Evolutionary conservation across 768 basidiomycete species (phyloP), one percentile per base, ranked within the genome.

Genomic region (Clitopilus hobsonii): DNA sequence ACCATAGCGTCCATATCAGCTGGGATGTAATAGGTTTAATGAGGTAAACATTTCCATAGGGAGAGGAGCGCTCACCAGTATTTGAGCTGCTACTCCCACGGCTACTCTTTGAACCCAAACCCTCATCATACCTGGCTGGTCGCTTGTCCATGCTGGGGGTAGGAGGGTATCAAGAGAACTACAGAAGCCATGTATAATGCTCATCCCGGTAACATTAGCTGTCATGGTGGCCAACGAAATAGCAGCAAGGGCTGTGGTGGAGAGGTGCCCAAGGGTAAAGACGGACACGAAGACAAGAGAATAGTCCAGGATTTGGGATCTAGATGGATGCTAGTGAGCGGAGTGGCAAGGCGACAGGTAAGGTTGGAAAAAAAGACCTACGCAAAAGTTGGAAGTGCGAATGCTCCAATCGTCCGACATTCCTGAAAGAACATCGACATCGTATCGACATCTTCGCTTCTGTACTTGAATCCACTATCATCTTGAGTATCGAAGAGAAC

Each of bases 121-220:
- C 2, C 94, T 94, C 10, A 97, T 91, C 18, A 91, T 77, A n/a
- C 86, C 72, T 0, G 94, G 95, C 25, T 87, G 83, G 0, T 84
- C 64, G 1, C 92, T 93, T 0, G 97, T 95, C 92, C 89, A 99
- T n/a, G 96, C 94, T 27, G 92, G 84, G 0, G 97, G 95, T 14
- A 98, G 83, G 61, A 99, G 80, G 0, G 95, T 94, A 69, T 99
- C 96, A 16, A 99, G 82, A 0, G 91, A 85, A 49, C 88, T 89
- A 13, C 83, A 75, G 49, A 95, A 82, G 11, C 93, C 92, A 59
- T 88, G 87, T 6, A 94, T 73, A 51, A 95, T 84, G 58, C 85
- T 88, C 58, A 86, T 87, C 2, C 82, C 88, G 1, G 89, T 85
- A 16, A 86, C 84, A 51, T 78, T 81, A 13, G 82, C 83, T 0